These are phyloP conservation scores for Afroboletus lepidellus DNA, from an alignment of 1,284 basidiomycete genomes.

Conservation along the genomic window DNA sequence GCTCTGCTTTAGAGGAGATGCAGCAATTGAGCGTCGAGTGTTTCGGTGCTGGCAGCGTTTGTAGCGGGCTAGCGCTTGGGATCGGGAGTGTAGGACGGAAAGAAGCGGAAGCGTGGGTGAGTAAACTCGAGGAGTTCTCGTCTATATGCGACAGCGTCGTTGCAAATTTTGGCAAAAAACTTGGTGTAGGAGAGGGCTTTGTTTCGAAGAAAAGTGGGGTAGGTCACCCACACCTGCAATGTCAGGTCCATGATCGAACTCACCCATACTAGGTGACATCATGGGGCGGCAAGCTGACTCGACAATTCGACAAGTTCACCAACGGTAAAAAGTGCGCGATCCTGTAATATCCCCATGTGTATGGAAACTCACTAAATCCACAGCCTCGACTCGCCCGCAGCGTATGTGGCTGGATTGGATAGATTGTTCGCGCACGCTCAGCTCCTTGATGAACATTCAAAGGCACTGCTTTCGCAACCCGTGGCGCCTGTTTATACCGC, in stretches of 20 bases:
- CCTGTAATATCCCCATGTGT: slow-evolving; percentile 7
- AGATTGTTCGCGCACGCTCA: slow-evolving; percentile 77
- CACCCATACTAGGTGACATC: slow-evolving; percentile 46
- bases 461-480: slow-evolving; percentile 64
- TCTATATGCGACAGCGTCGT: slow-evolving; percentile 83
- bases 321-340: slow-evolving; percentile 81
- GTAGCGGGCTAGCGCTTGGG: slow-evolving; percentile 68
- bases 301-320: slow-evolving; percentile 87
- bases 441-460: slow-evolving; percentile 85
- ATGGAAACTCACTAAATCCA: slow-evolving; percentile 13
- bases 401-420: slow-evolving; percentile 79
- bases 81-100: slow-evolving; percentile 66
- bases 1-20: slow-evolving; percentile 74
- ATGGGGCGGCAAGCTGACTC: slow-evolving; percentile 81
- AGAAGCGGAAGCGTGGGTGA: slow-evolving; percentile 71
- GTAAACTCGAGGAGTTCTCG: slow-evolving; percentile 69
- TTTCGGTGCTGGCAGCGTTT: slow-evolving; percentile 76
- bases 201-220: slow-evolving; percentile 76
- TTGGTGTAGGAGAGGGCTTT: slow-evolving; percentile 84
- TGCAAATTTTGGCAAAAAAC: slow-evolving; percentile 83
- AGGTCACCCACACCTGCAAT: slow-evolving; percentile 30
- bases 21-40: slow-evolving; percentile 62
- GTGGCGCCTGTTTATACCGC: slow-evolving; percentile 69
- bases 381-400: slow-evolving; percentile 85
- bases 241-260: slow-evolving; percentile 6